These are phyloP conservation scores for Corynespora cassiicola DNA, from an alignment of 2,329 filamentous ascomycete species.

Conservation along the genomic window DNA sequence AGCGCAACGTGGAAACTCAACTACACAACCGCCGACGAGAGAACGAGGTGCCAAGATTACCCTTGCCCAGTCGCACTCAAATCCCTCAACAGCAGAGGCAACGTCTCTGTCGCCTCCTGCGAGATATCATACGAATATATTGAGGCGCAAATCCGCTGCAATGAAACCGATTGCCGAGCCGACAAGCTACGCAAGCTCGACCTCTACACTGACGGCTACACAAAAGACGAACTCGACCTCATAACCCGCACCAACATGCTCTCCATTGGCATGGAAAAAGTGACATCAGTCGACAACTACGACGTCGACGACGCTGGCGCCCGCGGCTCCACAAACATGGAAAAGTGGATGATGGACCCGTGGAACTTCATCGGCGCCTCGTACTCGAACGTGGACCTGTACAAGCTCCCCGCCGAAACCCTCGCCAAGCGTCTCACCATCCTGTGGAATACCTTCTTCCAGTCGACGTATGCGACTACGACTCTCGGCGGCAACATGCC, in stretches of 20 bases:
- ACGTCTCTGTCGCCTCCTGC: constrained; percentile 24
- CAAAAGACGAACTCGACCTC: constrained; percentile 11
- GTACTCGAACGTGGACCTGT: constrained; percentile 23
- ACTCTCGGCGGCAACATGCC: constrained; percentile 28
- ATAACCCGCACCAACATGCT: constrained; percentile 13
- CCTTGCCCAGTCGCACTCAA: constrained; percentile 26
- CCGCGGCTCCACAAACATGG: constrained; percentile 28
- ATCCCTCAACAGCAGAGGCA: constrained; percentile 15
- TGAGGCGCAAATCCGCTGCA: constrained; percentile 28
- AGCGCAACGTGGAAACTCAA: constrained; percentile 26
- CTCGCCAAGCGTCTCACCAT: constrained; percentile 31
- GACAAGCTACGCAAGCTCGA: constrained; percentile 28
- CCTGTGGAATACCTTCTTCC: constrained; percentile 34
- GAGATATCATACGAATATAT: constrained; percentile 20
- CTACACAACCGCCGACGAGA: neutral
- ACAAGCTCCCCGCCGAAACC: constrained; percentile 18
- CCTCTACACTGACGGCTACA: constrained; percentile 20
- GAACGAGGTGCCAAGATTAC: constrained; percentile 19
- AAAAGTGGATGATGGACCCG: constrained; percentile 31
- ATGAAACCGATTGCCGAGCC: constrained; percentile 19
- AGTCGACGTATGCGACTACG: constrained; percentile 31
- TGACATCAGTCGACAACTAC: constrained; percentile 27
- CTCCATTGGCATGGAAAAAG: constrained; percentile 8
- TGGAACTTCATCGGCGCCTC: constrained; percentile 24
- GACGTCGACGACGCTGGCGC: constrained; percentile 8